A percentile compares a stretch with the other conserved stretches of the same genome.
phyloP scores from a whole-genome alignment of 2,329 filamentous ascomycete genomes.

The Endoconidiophora laricicola region DNA sequence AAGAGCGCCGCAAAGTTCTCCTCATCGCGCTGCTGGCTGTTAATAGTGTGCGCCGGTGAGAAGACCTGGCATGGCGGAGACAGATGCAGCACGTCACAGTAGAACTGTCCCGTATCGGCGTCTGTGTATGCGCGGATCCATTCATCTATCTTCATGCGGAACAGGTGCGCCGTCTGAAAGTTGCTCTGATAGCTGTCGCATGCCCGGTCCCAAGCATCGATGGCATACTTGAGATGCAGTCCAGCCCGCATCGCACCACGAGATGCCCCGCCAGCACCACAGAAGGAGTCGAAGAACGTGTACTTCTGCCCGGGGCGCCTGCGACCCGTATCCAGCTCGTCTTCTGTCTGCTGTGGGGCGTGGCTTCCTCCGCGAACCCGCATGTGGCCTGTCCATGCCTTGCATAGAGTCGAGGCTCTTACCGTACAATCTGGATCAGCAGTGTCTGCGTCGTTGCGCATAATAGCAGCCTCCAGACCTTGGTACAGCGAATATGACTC shows the following conservation, averaged over 20 bases:
- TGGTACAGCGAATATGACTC: constrained; percentile 15
- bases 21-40: constrained; percentile 51
- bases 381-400: constrained; percentile 18
- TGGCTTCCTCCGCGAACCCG: constrained; percentile 12
- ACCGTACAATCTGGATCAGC: constrained; percentile 18
- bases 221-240: constrained; percentile 39
- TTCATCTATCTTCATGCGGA: constrained; percentile 29
- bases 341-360: background rate
- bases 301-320: constrained; percentile 30
- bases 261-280: constrained; percentile 55
- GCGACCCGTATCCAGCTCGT: background rate
- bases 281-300: constrained; percentile 56
- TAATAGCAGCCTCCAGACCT: constrained; percentile 23
- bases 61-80: constrained; percentile 67
- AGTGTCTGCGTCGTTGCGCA: constrained; percentile 20
- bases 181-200: constrained; percentile 41
- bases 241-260: constrained; percentile 43
- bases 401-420: constrained; percentile 19
- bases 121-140: constrained; percentile 26
- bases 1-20: constrained; percentile 46
- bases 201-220: constrained; percentile 45
- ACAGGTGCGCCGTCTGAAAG: constrained; percentile 35
- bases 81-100: constrained; percentile 49
- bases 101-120: constrained; percentile 23
- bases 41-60: constrained; percentile 52